Conservation (phyloP, 495 filamentous ascomycete genomes). For the Lentithecium fluviatile region DNA sequence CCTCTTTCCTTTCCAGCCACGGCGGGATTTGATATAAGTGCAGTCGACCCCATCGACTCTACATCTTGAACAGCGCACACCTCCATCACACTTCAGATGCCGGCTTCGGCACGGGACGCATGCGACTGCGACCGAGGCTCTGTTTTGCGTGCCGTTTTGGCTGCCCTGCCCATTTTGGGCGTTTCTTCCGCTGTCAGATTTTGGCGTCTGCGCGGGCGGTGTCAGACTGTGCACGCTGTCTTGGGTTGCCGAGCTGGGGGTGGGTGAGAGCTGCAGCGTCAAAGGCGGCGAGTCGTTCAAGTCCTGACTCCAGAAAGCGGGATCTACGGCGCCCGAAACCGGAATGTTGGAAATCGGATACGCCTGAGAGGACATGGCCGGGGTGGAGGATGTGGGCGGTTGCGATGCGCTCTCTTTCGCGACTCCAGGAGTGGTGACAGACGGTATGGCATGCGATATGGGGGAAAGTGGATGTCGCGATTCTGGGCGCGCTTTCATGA, state of each 20-base stretch:
- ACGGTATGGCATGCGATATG: slow-evolving; percentile 1
- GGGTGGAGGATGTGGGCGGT: background rate
- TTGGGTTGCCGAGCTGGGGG: slow-evolving; percentile 18
- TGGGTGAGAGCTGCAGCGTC: slow-evolving; percentile 21
- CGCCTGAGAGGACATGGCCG: slow-evolving; percentile 31
- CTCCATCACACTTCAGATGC: slow-evolving; percentile 50
- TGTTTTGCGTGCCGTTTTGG: background rate
- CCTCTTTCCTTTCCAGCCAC: slow-evolving; percentile 36
- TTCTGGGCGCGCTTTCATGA: background rate
- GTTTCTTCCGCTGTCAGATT: slow-evolving; percentile 6
- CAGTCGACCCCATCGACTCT: slow-evolving; percentile 34
- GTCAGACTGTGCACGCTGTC: slow-evolving; percentile 11
- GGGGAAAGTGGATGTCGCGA: slow-evolving; percentile 12
- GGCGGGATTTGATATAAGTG: slow-evolving; percentile 37
- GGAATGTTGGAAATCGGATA: slow-evolving; percentile 6
- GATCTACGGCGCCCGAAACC: slow-evolving; percentile 18
- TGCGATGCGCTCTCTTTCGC: slow-evolving; percentile 9
- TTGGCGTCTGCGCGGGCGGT: slow-evolving; percentile 24
- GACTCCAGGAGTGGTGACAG: background rate
- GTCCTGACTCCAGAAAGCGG: slow-evolving; percentile 29
- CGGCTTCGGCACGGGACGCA: slow-evolving; percentile 57
- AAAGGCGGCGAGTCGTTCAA: slow-evolving; percentile 18
- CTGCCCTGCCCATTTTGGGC: background rate
- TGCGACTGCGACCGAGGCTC: slow-evolving; percentile 41
- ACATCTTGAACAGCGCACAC: slow-evolving; percentile 37